These are phyloP conservation scores for Lepraria neglecta DNA, from an alignment of 495 filamentous ascomycete genomes.

Conservation along the genomic window DNA sequence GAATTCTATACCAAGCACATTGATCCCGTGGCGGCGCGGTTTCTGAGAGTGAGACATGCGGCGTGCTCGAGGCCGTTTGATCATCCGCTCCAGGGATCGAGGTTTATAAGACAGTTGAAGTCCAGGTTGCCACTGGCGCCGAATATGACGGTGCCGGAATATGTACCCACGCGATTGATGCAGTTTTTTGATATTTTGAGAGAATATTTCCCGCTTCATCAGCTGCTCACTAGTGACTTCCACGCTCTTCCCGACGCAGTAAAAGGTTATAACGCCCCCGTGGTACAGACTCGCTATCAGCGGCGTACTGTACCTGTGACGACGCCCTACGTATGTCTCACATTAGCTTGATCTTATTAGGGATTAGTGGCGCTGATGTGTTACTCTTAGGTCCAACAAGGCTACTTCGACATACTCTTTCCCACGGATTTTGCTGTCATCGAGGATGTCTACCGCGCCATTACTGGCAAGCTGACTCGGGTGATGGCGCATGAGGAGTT, in stretches of 20 bases:
- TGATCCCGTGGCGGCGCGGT: slow-evolving; percentile 77
- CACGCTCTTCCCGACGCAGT: slow-evolving; percentile 74
- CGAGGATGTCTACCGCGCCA: slow-evolving; percentile 81
- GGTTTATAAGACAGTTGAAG: slow-evolving; percentile 51
- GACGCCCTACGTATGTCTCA: slow-evolving; percentile 71
- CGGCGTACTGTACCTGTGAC: slow-evolving; percentile 78
- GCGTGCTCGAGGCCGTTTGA: slow-evolving; percentile 51
- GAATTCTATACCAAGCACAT: slow-evolving; percentile 78
- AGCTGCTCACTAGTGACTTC: slow-evolving; percentile 88
- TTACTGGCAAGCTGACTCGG: slow-evolving; percentile 84
- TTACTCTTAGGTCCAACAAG: slow-evolving; percentile 73
- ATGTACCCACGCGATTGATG: slow-evolving; percentile 89
- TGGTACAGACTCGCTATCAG: slow-evolving; percentile 90
- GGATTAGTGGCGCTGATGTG: neutral
- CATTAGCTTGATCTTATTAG: neutral
- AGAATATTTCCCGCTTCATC: slow-evolving; percentile 79
- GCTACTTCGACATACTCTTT: slow-evolving; percentile 98
- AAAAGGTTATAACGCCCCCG: slow-evolving; percentile 78
- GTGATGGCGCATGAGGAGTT: slow-evolving; percentile 87
- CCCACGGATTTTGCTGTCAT: slow-evolving; percentile 87
- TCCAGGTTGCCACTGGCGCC: slow-evolving; percentile 58
- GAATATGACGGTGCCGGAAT: slow-evolving; percentile 76
- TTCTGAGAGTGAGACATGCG: slow-evolving; percentile 67
- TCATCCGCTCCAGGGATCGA: slow-evolving; percentile 49
- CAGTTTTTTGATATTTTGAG: slow-evolving; percentile 90